Conservation (phyloP, 75 land plant genomes). For the Cupressus sempervirens region DNA sequence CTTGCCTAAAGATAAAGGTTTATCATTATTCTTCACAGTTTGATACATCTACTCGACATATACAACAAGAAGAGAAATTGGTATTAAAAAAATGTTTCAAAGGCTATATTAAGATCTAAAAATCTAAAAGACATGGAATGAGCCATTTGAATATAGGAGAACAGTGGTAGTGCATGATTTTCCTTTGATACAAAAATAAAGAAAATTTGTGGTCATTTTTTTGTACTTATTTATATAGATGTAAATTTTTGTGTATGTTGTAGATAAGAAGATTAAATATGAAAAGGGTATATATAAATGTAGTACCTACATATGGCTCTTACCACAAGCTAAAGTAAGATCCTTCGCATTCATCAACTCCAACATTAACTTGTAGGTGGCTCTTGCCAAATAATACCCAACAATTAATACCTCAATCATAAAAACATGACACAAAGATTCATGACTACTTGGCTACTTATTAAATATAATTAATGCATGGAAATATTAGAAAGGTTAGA, state of each 20-base stretch:
- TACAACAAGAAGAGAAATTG: not conserved
- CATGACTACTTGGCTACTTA: not conserved
- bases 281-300: too few species aligned
- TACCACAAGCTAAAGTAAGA: constrained; percentile 46
- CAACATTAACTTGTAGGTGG: constrained; percentile 47
- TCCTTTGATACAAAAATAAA: not conserved
- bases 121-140: not conserved
- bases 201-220: not conserved
- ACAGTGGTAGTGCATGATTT: not conserved
- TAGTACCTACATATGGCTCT: constrained; percentile 51
- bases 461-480: too few species aligned
- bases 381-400: constrained; percentile 17
- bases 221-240: not conserved
- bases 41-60: constrained; percentile 39
- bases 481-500: too few species aligned
- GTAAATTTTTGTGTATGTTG: not conserved
- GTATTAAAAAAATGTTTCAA: not conserved
- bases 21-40: constrained; percentile 46
- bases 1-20: not conserved
- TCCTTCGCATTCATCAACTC: constrained; percentile 58
- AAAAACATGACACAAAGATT: not conserved
- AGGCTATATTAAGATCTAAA: not conserved
- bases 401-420: not conserved
- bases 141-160: not conserved
- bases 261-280: not conserved